Evolutionary conservation across 345 rosid species (phyloP), one percentile per base, ranked within the genome.

Genomic region (Melaleuca quinquenervia): DNA sequence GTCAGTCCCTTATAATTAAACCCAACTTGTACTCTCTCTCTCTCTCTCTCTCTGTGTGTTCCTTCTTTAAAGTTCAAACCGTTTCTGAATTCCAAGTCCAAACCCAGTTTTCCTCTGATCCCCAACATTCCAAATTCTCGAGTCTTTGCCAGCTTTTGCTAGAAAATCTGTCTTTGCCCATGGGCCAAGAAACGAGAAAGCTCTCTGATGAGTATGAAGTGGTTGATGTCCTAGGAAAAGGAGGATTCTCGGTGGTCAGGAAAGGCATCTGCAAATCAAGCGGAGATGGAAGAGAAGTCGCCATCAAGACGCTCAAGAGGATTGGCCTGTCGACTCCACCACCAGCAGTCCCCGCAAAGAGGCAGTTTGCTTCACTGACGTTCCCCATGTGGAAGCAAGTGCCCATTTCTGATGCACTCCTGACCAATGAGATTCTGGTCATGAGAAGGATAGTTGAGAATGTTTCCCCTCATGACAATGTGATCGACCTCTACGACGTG

Each of bases 181-280:
- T 94, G 94, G 92, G 90, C 80, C 91, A 90, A 85, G 94, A 92
- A 52, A 87, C 91, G 3, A 91, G 89, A 84, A 91, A 87, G 50
- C 89, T 94, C 27, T 76, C 86, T 1, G 95, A 91, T 54, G 95
- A 93, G 83, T 93, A 94, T 76, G 94, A 91, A 87, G 89, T 94
- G 29, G 55, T 86, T 6, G 91, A 90, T 52, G 88, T 93, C 84
- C 87, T 94, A 12, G 94, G 95, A 8, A 89, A 91, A 86, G 96
- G 95, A 56, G 96, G 96, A 27, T 94, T 94, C 89, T 94, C 96
- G 5, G 93, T 94, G 24, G 96, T 94, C 18, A 92, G 94, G 84
- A 92, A 54, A 83, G 96, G 95, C 0, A 84, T 92, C 32, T 84
- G 74, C 60, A 92, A 87, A 85, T 60, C 86, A 12, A n/a, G 89